Evolutionary conservation across 495 filamentous ascomycete species (phyloP), one percentile per base, ranked within the genome.

Genomic region (Aspergillus ellipticus): DNA sequence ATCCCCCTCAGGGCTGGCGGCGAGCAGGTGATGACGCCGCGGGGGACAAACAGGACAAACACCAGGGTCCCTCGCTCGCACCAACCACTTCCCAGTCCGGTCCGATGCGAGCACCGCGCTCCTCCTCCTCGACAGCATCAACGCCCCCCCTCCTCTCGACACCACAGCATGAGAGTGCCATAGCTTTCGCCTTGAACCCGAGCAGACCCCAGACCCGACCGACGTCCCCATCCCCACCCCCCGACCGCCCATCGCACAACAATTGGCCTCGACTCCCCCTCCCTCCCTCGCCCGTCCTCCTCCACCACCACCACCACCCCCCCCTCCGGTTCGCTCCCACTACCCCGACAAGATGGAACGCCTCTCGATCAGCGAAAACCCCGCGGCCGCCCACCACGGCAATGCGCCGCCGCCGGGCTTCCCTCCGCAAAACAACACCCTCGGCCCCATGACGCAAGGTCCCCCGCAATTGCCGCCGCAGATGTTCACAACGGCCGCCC

Each of bases 401-500:
- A 63, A 66, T 51, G 58, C 63, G 33, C 68, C 70, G 33, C 68
- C 70, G 26, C 67, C 65, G 43, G 59, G 63, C 19, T 58, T 60
- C 21, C 50, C 62, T 10, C 63, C 60, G 43, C 69, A 72, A 39
- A 46, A 41, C 42, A 60, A 64, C 42, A 46, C 45, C 24, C 56
- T 64, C 8, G 62, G 62, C 24, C 63, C 59, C 29, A 56, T 66
- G 49, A 55, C 61, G 13, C 64, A 71, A 31, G 76, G 76, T 13
- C 77, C 75, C 17, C 77, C 78, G 24, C 79, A 82, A 64, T 68
- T 82, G 55, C 79, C 77, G 11, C 79, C 74, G 45, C 90, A 98
- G 77, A 97, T 97, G 92, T 98, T 98, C 77, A 96, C 95, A 15
- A 98, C 94, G 3, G 92, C 94, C 42, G 91, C 94, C 49, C 93